Base-by-base conservation (phyloP, 2,329 filamentous ascomycete species). In the Pseudogymnoascus sp. region DNA sequence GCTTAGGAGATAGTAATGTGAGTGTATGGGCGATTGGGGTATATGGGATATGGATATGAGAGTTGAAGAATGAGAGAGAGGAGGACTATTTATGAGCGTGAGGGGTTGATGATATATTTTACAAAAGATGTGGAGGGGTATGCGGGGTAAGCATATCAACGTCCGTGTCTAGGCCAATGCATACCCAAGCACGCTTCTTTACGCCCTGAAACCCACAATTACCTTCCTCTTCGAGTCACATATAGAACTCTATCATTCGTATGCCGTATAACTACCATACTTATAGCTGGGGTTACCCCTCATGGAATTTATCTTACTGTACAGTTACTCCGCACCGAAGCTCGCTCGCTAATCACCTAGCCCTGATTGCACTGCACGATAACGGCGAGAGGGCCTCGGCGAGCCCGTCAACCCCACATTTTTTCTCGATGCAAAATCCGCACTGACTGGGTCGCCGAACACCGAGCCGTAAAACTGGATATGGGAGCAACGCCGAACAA, bases 1-100 rank as follows among this genome's bases (percentile, higher is more conserved):
- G n/a, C n/a, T n/a, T 81, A 6, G 43, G 43, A 25, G 30, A 9
- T 50, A 16, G 11, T n/a, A n/a, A 18, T 6, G 28, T 30, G 18
- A 43, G 18, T 18, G 39, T 43, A 43, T 43, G 3, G 12, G 12
- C 12, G 4, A 3, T 6, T n/a, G 35, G 14, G 11, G 11, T 7
- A 8, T 20, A 12, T 20, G 2, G 16, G 7, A 12, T 25, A 25
- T 25, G 5, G 22, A 39, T 39, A 4, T 39, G 38, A 41, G 38
- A 18, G 18, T 41, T 22, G 12, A 22, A 4, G 25, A 7, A 2
- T 11, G 25, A 6, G 25, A 30, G 22, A 3, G 43, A 18, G 25
- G n/a, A 16, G 7, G 43, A 50, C 11, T 8, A 14, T 14, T 14
- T 37, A 11, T 50, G 43, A 28, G 7, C n/a, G 43, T 30, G 43